Conservation (phyloP, 83 land plant genomes). For the Picea mariana region DNA sequence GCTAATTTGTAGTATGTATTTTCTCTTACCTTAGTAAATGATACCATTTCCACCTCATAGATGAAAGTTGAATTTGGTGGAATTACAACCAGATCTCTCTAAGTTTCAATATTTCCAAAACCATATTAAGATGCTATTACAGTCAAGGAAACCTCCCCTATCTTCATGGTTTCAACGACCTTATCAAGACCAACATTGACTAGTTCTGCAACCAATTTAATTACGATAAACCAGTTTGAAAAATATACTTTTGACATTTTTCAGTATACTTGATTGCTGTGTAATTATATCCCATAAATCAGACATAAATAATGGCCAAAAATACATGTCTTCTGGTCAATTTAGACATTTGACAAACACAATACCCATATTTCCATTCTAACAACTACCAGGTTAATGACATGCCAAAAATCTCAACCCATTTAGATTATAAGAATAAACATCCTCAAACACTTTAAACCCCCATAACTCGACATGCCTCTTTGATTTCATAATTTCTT, state of each 20-base stretch:
- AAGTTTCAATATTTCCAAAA: slow-evolving; percentile 46
- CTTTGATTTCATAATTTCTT: slow-evolving; percentile 1
- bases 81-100: slow-evolving; percentile 44
- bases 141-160: slow-evolving; percentile 67
- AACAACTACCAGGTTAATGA: background rate
- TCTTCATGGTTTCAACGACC: slow-evolving; percentile 77
- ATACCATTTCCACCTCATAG: slow-evolving; percentile 76
- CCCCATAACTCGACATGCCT: background rate
- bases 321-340: background rate
- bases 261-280: slow-evolving; percentile 67
- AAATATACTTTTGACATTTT: background rate
- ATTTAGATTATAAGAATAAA: background rate
- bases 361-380: background rate
- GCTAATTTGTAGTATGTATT: background rate
- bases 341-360: background rate
- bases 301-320: background rate
- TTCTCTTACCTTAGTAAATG: slow-evolving; percentile 58
- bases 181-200: slow-evolving; percentile 73
- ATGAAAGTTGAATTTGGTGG: slow-evolving; percentile 61
- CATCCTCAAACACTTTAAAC: background rate
- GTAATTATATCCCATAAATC: background rate
- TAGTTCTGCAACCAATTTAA: slow-evolving; percentile 45
- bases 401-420: background rate
- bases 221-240: background rate
- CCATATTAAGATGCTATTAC: slow-evolving; percentile 78